These are phyloP conservation scores for Epichloe uncinata DNA, from an alignment of 2,329 filamentous ascomycete species.

Conservation along the genomic window DNA sequence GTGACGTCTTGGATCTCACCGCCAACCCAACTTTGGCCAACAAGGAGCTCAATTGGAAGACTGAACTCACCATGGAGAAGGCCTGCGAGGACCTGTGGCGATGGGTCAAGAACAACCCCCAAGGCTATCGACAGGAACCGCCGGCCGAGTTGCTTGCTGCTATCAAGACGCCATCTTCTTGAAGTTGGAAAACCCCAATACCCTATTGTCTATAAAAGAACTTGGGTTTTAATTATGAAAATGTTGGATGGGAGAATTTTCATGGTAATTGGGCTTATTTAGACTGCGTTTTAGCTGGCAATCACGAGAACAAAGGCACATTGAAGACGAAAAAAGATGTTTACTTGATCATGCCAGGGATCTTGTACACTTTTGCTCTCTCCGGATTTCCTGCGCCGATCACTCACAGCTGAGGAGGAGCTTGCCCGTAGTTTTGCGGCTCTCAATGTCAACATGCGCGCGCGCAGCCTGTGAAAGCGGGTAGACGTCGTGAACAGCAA, in stretches of 20 bases:
- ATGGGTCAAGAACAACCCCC: slow-evolving; percentile 96
- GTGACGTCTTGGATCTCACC: slow-evolving; percentile 89
- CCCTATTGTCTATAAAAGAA: not conserved
- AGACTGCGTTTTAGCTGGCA: not conserved
- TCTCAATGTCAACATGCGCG: slow-evolving; percentile 67
- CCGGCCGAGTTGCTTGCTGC: slow-evolving; percentile 65
- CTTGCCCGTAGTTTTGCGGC: slow-evolving; percentile 75
- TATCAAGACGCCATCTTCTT: slow-evolving; percentile 29
- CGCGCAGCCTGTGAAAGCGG: slow-evolving; percentile 54
- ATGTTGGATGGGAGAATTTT: not conserved
- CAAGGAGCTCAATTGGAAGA: slow-evolving; percentile 83
- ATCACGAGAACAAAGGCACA: not conserved
- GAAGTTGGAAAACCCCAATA: slow-evolving; percentile 7
- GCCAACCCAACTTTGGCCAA: slow-evolving; percentile 83
- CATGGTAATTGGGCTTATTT: not conserved
- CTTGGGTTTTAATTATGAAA: not conserved
- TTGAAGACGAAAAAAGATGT: not conserved
- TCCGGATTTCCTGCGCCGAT: not conserved
- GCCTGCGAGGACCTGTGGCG: slow-evolving; percentile 91
- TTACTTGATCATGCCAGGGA: too few species aligned
- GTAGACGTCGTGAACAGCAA: slow-evolving; percentile 66
- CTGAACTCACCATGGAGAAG: slow-evolving; percentile 78
- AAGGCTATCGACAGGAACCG: slow-evolving; percentile 89
- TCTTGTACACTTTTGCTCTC: not conserved
- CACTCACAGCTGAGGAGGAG: slow-evolving; percentile 54